A percentile compares a stretch with the other conserved stretches of the same genome.
These are phyloP conservation scores for Colletotrichum cereale DNA, from an alignment of 2,329 filamentous ascomycete genomes.

Conservation along the genomic window DNA sequence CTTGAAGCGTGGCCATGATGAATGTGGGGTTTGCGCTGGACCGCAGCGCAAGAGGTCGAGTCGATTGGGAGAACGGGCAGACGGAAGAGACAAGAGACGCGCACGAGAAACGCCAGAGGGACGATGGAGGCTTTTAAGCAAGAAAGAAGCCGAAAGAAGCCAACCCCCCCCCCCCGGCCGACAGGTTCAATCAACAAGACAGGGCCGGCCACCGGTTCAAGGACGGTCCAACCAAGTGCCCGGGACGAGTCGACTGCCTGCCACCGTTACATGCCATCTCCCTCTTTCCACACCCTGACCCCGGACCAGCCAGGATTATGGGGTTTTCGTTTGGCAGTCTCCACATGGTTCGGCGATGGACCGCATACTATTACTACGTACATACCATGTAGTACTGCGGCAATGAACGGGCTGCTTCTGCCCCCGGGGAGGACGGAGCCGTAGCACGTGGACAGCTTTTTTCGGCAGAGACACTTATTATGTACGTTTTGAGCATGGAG, in stretches of 20 bases:
- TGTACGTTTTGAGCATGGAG: not conserved
- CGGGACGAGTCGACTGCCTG: slow-evolving; percentile 15
- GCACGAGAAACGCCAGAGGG: not conserved
- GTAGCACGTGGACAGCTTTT: slow-evolving; percentile 27
- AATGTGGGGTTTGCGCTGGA: not conserved
- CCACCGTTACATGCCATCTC: slow-evolving; percentile 33
- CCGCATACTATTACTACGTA: no score
- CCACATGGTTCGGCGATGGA: slow-evolving; percentile 23
- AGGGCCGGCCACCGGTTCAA: slow-evolving; percentile 11
- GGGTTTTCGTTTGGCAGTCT: slow-evolving; percentile 3
- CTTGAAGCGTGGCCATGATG: slow-evolving; percentile 33
- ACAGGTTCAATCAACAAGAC: slow-evolving; percentile 3
- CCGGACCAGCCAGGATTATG: slow-evolving; percentile 17
- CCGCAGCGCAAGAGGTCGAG: not conserved
- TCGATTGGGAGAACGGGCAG: not conserved
- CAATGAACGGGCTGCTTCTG: slow-evolving; percentile 20
- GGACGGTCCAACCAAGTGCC: slow-evolving; percentile 22
- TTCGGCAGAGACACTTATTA: not conserved
- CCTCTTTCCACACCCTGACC: slow-evolving; percentile 16
- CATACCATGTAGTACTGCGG: no score
- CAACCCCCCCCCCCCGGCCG: not conserved
- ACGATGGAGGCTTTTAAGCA: slow-evolving; percentile 21
- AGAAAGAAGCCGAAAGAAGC: not conserved
- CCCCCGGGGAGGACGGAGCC: slow-evolving; percentile 34
- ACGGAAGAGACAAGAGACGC: not conserved